Evolutionary conservation across 805 yeast species (phyloP).

Genomic region (Candida coleopterorum): DNA sequence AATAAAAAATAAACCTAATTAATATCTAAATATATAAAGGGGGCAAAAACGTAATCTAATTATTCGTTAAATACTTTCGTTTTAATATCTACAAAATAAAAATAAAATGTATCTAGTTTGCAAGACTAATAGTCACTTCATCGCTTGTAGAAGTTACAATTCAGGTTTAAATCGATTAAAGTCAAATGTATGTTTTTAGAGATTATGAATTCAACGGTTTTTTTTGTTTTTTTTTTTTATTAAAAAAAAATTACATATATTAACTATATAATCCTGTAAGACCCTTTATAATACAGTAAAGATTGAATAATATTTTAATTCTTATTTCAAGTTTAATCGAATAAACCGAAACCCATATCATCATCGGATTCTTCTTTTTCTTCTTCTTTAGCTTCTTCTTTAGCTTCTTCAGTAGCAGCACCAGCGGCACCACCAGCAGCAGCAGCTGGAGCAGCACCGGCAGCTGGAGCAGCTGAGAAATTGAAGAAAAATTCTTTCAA

Average conservation of each 20-base stretch:
- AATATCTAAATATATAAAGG: slow-evolving; percentile 5
- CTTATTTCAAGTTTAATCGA: slow-evolving; percentile 27
- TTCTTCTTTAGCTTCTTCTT: slow-evolving; percentile 30
- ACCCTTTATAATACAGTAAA: slow-evolving; percentile 4
- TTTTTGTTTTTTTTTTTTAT: neutral
- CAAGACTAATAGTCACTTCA: too few relatives aligned
- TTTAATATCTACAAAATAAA: too few relatives aligned
- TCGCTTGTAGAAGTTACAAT: too few relatives aligned
- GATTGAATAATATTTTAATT: slow-evolving; percentile 1
- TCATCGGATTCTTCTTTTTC: slow-evolving; percentile 33
- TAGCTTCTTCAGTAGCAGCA: slow-evolving; percentile 32
- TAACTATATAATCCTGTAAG: neutral
- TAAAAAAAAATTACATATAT: neutral
- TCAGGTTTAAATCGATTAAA: too few relatives aligned
- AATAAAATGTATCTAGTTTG: too few relatives aligned
- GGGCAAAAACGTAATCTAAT: neutral
- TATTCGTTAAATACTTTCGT: too few relatives aligned
- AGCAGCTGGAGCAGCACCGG: slow-evolving; percentile 33
- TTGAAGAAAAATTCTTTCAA: slow-evolving; percentile 47
- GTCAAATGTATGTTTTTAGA: too few relatives aligned
- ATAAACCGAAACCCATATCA: slow-evolving; percentile 44
- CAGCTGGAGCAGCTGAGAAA: slow-evolving; percentile 43
- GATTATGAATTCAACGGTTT: too few relatives aligned
- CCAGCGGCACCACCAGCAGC: slow-evolving; percentile 33
- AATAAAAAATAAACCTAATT: slow-evolving; percentile 4